phyloP scores from a whole-genome alignment of 495 filamentous ascomycete species.

The Penicillium bovifimosum region DNA sequence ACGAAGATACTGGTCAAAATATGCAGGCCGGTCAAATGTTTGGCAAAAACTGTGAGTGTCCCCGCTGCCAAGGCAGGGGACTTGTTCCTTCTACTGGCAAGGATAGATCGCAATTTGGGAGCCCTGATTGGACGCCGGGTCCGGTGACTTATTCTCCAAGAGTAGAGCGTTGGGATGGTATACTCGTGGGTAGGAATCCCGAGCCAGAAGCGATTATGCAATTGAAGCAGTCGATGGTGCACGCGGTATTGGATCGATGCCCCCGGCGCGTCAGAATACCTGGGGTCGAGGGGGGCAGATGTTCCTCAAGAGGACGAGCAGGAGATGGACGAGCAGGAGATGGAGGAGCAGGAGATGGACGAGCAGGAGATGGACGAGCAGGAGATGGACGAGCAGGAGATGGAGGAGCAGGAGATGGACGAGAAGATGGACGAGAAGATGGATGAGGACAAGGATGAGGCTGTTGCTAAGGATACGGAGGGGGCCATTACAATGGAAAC shows the following conservation, averaged over 20 bases:
- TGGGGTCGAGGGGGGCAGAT: no score
- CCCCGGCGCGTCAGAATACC: no score
- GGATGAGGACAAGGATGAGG: neutral
- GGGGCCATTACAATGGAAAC: no score
- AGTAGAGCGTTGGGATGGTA: neutral
- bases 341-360: no score
- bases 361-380: no score
- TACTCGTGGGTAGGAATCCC: neutral
- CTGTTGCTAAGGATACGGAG: no score
- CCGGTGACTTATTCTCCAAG: neutral
- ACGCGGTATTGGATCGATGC: no score
- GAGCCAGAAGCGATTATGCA: neutral
- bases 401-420: neutral
- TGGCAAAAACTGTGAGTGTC: slow-evolving; percentile 1
- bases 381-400: neutral
- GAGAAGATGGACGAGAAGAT: neutral
- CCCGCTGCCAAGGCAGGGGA: neutral
- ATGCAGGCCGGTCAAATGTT: neutral
- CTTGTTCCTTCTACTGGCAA: neutral
- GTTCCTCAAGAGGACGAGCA: no score
- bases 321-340: neutral
- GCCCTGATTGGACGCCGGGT: neutral
- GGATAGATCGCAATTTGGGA: no score
- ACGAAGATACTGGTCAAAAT: neutral
- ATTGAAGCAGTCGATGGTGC: neutral